Conservation (phyloP, 129 eudicot genomes). For the Tagetes patula region DNA sequence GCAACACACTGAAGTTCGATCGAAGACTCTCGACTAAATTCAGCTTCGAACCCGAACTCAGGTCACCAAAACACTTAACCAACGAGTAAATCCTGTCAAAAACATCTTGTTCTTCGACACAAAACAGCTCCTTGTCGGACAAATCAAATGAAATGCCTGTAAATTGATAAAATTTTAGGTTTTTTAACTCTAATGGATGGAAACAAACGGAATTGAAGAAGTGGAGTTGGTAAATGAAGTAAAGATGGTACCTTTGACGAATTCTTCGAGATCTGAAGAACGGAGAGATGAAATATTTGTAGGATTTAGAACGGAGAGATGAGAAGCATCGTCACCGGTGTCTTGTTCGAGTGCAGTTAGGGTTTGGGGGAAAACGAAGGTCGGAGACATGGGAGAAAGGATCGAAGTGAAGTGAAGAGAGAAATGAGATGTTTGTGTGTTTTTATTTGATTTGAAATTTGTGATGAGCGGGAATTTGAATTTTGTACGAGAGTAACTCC, state of each 20-base stretch:
- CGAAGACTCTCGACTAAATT: slow-evolving; percentile 78
- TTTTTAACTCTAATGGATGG: not conserved
- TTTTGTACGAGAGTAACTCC: not conserved
- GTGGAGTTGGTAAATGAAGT: not conserved
- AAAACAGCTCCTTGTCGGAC: slow-evolving; percentile 82
- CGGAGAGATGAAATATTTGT: slow-evolving; percentile 54
- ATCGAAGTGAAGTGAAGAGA: not conserved
- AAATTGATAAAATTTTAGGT: not conserved
- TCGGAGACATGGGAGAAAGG: slow-evolving; percentile 50
- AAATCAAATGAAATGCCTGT: slow-evolving; percentile 74
- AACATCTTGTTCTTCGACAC: slow-evolving; percentile 82
- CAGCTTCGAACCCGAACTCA: slow-evolving; percentile 56
- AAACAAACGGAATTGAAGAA: not conserved
- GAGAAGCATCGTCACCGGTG: slow-evolving; percentile 31
- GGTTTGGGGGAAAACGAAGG: slow-evolving; percentile 61
- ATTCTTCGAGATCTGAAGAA: slow-evolving; percentile 80
- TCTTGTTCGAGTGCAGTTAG: slow-evolving; percentile 54
- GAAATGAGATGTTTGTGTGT: slow-evolving; percentile 18
- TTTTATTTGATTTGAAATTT: slow-evolving; percentile 15
- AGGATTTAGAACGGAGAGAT: slow-evolving; percentile 57
- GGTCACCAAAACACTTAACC: slow-evolving; percentile 47
- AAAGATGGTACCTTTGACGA: slow-evolving; percentile 61
- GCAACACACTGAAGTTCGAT: slow-evolving; percentile 83
- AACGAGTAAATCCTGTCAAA: slow-evolving; percentile 80
- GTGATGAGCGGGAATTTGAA: slow-evolving; percentile 36